phyloP scores from a whole-genome alignment of 208 protist species.

The Acanthamoeba culbertsoni region DNA sequence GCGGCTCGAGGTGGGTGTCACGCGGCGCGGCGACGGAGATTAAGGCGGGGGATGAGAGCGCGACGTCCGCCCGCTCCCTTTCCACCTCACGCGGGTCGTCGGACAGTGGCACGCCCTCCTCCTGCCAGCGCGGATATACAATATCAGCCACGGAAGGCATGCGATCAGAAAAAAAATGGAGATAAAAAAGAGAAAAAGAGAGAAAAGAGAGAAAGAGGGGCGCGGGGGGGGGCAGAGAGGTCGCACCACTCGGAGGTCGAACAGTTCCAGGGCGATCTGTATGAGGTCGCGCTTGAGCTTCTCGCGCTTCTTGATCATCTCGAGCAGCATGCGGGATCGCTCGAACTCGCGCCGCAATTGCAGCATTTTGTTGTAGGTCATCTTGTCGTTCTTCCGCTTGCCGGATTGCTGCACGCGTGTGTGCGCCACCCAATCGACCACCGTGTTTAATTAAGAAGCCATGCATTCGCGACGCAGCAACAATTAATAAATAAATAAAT shows the following conservation, averaged over 20 bases:
- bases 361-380: neutral
- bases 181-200: neutral
- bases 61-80: neutral
- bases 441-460: too few relatives aligned
- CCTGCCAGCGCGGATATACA: neutral
- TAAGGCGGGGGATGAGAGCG: neutral
- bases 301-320: conserved; percentile 43
- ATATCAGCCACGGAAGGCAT: too few relatives aligned
- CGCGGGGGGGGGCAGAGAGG: neutral
- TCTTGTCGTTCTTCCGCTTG: conserved; percentile 28
- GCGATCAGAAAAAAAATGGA: neutral
- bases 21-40: neutral
- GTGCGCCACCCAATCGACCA: too few relatives aligned
- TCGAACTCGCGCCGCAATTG: conserved; percentile 37
- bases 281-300: conserved; percentile 29
- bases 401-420: neutral
- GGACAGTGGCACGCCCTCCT: neutral
- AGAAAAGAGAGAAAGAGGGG: neutral
- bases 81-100: neutral
- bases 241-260: neutral
- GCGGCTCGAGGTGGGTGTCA: neutral
- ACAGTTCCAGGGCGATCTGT: neutral
- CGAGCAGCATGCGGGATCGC: neutral
- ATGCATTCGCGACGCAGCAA: too few relatives aligned
- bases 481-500: neutral